Evolutionary conservation across 768 basidiomycete genomes (phyloP), one percentile per base, ranked within the genome.

Genomic region (Aureoboletus auriporus): DNA sequence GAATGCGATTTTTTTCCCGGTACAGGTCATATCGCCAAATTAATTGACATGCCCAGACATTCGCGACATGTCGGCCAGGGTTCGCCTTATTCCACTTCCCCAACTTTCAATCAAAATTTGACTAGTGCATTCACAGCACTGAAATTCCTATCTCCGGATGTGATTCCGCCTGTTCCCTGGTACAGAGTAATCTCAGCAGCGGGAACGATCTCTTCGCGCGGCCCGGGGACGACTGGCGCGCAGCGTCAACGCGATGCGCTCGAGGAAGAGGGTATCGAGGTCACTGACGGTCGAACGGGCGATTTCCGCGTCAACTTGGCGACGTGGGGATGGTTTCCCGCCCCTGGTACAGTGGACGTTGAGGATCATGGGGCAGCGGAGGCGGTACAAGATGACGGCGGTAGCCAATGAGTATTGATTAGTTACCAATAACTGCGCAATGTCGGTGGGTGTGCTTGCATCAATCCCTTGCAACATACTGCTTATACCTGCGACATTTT

Each of bases 11-110:
- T 30, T 28, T 27, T 30, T 23, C 36, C 39, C 14, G 33, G 27
- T 26, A 31, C 54, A 91, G 88, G 86, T 3, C 86, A 90, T 59
- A 78, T 92, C 46, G 87, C 89, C 7, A 89, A 83, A 57, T 71
- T 92, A 20, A 75, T 88, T 46, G 86, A 86, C 14, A 87, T 86
- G 84, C 89, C 89, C 0, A 74, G 73, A 23, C 78, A 92, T 66
- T 80, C 89, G 5, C 76, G 89, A 40, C 87, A 88, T 56, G 89
- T 92, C 26, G 89, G 89, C 5, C 86, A 89, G 74, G 89, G 89
- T 86, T 52, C 44, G 70, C 43, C 14, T 39, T 28, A 31, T 28
- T 17, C 16, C 20, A 26, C 13, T 10, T 16, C 10, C n/a, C 29
- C 28, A 27, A 10, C 14, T 37, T 4, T 31, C 31, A 16, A 28